Evolutionary conservation across 768 basidiomycete genomes (phyloP).

Genomic region (Gautieria morchelliformis): DNA sequence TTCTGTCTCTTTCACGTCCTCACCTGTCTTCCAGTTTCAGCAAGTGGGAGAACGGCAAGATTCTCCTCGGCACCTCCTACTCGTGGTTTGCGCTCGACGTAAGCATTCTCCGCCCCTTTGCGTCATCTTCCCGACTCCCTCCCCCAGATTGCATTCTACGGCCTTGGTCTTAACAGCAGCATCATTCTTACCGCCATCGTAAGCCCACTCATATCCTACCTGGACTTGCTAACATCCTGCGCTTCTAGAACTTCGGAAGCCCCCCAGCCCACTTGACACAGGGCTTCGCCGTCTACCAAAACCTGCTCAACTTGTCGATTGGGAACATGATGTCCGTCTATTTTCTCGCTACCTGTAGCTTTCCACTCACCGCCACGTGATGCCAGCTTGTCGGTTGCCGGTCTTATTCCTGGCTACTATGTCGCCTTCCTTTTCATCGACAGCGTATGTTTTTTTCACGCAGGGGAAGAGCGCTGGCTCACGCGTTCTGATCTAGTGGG

Average conservation of each 20-base stretch:
- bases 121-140: background rate
- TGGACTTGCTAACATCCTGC: no score
- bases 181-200: constrained; percentile 62
- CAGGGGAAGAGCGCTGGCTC: background rate
- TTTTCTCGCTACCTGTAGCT: background rate
- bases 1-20: background rate
- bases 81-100: constrained; percentile 88
- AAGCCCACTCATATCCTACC: constrained; percentile 1
- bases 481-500: constrained; percentile 34
- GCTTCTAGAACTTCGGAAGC: no score
- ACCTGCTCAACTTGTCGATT: constrained; percentile 53
- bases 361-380: background rate
- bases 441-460: constrained; percentile 10
- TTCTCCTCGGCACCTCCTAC: constrained; percentile 68
- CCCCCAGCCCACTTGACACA: constrained; percentile 14
- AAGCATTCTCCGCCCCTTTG: constrained; percentile 17
- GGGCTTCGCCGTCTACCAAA: constrained; percentile 38
- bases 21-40: constrained; percentile 38
- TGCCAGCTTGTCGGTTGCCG: constrained; percentile 62
- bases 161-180: constrained; percentile 75
- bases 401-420: constrained; percentile 79
- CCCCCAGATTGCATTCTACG: constrained; percentile 74
- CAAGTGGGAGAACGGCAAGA: constrained; percentile 69
- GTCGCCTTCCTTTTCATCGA: constrained; percentile 57
- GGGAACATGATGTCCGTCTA: constrained; percentile 38